A percentile compares a stretch with the other conserved stretches of the same genome.
These are phyloP conservation scores for Coccomyxa sp. DNA, from an alignment of 139 green algal genomes.

Conservation along the genomic window DNA sequence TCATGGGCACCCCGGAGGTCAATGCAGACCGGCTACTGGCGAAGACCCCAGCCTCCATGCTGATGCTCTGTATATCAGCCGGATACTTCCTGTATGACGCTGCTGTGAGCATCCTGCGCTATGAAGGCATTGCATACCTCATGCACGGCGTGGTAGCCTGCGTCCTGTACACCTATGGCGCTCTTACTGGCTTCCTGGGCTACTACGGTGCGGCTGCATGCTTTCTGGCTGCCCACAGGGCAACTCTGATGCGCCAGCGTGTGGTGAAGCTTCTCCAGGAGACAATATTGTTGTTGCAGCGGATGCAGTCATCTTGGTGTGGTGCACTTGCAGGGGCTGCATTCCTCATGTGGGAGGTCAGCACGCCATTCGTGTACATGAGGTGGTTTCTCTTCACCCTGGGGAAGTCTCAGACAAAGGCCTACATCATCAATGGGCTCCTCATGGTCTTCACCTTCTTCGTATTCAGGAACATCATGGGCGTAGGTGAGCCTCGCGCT, in stretches of 20 bases:
- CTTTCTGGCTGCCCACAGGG: too few species aligned
- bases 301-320: background rate
- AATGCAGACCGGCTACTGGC: constrained; percentile 11
- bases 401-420: constrained; percentile 10
- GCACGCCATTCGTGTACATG: constrained; percentile 37
- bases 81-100: constrained; percentile 25
- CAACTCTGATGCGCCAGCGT: background rate
- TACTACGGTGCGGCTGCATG: constrained; percentile 22
- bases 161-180: constrained; percentile 26
- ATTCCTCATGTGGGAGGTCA: constrained; percentile 48
- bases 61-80: constrained; percentile 10
- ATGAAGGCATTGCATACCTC: constrained; percentile 26
- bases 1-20: constrained; percentile 1
- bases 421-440: constrained; percentile 35
- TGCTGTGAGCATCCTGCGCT: constrained; percentile 17
- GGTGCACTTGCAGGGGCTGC: constrained; percentile 21
- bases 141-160: constrained; percentile 34
- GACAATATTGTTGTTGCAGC: background rate
- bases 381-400: constrained; percentile 37
- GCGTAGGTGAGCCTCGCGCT: background rate
- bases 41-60: constrained; percentile 1
- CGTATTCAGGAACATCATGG: constrained; percentile 31
- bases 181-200: constrained; percentile 17
- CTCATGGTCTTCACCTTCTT: constrained; percentile 37
- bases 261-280: background rate